These are phyloP conservation scores for Xylaria digitata DNA, from an alignment of 2,329 filamentous ascomycete genomes.

Conservation along the genomic window DNA sequence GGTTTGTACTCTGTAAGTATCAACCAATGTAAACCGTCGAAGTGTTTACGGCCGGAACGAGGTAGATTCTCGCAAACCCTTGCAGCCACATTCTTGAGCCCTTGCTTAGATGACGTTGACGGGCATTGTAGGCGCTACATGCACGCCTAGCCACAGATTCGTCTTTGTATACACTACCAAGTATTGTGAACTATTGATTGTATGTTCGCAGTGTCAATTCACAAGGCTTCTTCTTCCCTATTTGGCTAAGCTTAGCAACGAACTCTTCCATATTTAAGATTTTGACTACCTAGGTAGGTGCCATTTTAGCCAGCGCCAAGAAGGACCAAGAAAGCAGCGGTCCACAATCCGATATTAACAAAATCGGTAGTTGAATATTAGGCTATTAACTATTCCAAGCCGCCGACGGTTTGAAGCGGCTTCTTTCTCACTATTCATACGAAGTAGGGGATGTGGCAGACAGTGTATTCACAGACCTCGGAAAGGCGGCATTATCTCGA, in stretches of 20 bases:
- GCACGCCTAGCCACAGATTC: too few species aligned
- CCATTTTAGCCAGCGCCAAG: conserved; percentile 19
- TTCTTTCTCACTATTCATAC: too few species aligned
- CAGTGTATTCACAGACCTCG: neutral
- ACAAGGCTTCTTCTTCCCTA: too few species aligned
- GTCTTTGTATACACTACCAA: too few species aligned
- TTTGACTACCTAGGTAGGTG: too few species aligned
- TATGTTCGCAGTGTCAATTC: too few species aligned
- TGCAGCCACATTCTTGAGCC: too few species aligned
- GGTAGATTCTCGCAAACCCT: neutral
- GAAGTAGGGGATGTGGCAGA: neutral
- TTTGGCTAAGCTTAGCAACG: too few species aligned
- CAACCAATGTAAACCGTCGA: neutral
- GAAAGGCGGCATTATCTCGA: neutral
- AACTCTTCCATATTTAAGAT: too few species aligned
- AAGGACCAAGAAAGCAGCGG: neutral
- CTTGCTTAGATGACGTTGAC: too few species aligned
- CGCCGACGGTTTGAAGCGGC: neutral
- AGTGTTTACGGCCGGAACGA: neutral
- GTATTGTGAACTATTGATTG: too few species aligned
- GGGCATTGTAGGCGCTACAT: too few species aligned
- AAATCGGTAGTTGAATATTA: conserved; percentile 26
- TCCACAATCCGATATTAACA: conserved; percentile 18
- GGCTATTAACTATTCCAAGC: conserved; percentile 16
- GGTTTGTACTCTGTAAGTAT: neutral